These are phyloP conservation scores for Moesziomyces sp. DNA, from an alignment of 1,284 basidiomycete species.

Conservation along the genomic window DNA sequence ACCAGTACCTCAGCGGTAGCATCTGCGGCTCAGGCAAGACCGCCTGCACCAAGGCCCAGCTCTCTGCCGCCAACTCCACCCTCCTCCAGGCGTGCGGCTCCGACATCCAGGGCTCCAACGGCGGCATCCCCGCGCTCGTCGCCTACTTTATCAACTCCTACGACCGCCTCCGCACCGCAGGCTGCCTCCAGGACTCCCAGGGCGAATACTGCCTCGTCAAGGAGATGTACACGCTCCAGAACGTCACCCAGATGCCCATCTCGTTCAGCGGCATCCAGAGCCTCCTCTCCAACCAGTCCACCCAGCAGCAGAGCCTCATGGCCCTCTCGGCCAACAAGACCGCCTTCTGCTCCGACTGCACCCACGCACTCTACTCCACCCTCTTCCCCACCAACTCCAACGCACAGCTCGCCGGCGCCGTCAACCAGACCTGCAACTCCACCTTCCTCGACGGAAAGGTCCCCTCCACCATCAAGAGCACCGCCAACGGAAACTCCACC, in stretches of 20 bases:
- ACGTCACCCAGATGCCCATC: conserved; percentile 20
- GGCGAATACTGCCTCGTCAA: conserved; percentile 20
- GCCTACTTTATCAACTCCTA: conserved; percentile 42
- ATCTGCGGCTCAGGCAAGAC: conserved; percentile 31
- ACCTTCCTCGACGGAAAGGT: conserved; percentile 33
- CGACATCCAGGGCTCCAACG: conserved; percentile 15
- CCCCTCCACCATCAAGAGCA: conserved; percentile 27
- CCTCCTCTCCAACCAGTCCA: conserved; percentile 15
- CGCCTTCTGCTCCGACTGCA: conserved; percentile 48
- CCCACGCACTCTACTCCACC: conserved; percentile 30
- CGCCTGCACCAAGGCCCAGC: conserved; percentile 17
- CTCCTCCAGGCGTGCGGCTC: conserved; percentile 31
- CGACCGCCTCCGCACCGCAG: conserved; percentile 24
- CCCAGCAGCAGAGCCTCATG: conserved; percentile 18
- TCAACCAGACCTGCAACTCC: conserved; percentile 23
- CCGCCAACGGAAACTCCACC: conserved; percentile 36
- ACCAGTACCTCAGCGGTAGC: conserved; percentile 21
- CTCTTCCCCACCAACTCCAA: conserved; percentile 32
- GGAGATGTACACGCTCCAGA: conserved; percentile 34
- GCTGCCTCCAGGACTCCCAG: conserved; percentile 20
- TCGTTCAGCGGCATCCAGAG: conserved; percentile 15
- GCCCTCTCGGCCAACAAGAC: conserved; percentile 29
- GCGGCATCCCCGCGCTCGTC: conserved; percentile 32
- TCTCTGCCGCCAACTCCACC: conserved; percentile 28
- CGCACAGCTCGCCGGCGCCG: conserved; percentile 16